Evolutionary conservation across 495 filamentous ascomycete species (phyloP), one percentile per base, ranked within the genome.

Genomic region (Penicillium bialowiezense): DNA sequence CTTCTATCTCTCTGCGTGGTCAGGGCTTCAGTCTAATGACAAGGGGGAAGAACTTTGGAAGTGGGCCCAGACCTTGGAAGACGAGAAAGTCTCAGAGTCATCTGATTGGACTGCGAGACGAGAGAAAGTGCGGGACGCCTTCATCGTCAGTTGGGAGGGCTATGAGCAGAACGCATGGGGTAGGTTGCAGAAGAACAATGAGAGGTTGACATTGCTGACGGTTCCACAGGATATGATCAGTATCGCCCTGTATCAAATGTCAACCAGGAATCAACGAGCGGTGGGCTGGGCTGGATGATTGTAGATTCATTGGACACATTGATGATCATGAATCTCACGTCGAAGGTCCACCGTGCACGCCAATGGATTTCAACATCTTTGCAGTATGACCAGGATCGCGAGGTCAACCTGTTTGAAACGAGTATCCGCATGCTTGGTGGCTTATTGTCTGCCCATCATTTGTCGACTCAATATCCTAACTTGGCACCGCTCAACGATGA

Each of bases 401-500:
- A 97, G 56, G 95, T 99, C 32, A 97, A 87, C 67, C 97, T 91
- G 0, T 99, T 99, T 60, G 93, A 99, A 65, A 97, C 93, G 0
- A 97, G 92, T 1, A 99, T 97, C 53, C 88, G 95, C 48, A 97
- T 99, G 91, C 70, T 99, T 26, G 93, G 93, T 17, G 93, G 93
- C 3, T 77, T 99, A 15, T 76, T 99, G 14, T 96, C 93, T 7
- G 93, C 93, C 17, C 91, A 99, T 60, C 96, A 97, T 63, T 80
- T 99, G 4, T 91, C 89, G 17, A 88, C 82, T 14, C 71, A 78
- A 35, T 89, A 78, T 54, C 87, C 88, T 0, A 52, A 81, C 15
- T 64, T 89, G 61, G 86, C 87, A 12, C 78, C 86, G 10, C 66
- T 87, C 49, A 35, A 68, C 13, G 84, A 87, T 23, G 85, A 87